Evolutionary conservation across 23 red algal genomes (phyloP).

Genomic region (Gracilaria gracilis): DNA sequence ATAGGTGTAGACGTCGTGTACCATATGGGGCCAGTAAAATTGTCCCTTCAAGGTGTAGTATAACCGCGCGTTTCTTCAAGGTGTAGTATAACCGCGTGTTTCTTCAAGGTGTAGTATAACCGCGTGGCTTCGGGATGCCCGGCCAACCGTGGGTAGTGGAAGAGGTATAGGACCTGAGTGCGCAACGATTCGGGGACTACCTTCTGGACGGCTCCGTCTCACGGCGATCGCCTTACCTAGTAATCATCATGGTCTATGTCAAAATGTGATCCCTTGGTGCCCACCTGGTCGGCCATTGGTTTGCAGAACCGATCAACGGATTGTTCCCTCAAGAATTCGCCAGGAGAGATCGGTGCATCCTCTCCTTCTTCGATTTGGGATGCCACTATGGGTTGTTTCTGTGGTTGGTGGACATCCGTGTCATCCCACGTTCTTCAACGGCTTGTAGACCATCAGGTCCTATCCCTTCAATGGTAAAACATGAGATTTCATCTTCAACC

Average conservation of each 20-base stretch:
- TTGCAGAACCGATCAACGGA: too few relatives aligned
- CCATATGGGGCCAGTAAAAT: slow-evolving; percentile 50
- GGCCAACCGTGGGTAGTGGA: background rate
- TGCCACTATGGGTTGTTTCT: background rate
- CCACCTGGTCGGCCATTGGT: background rate
- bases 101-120: background rate
- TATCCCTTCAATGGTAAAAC: background rate
- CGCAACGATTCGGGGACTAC: slow-evolving; percentile 29
- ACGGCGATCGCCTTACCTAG: background rate
- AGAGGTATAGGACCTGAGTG: background rate
- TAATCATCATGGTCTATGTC: background rate
- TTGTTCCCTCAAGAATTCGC: too few relatives aligned
- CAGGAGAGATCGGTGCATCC: too few relatives aligned
- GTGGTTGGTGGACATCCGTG: background rate
- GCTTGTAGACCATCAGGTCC: background rate
- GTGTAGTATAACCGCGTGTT: background rate
- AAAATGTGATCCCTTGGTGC: background rate
- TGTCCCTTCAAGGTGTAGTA: slow-evolving; percentile 1
- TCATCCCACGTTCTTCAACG: background rate
- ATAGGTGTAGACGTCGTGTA: background rate
- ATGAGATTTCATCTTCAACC: background rate
- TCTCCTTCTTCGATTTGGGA: too few relatives aligned
- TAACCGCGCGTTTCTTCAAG: too few relatives aligned
- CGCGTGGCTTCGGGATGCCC: slow-evolving; percentile 5
- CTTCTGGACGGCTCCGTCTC: background rate